phyloP scores from a whole-genome alignment of 176 grass and related monocot genomes.

The Triticum dicoccoides region DNA sequence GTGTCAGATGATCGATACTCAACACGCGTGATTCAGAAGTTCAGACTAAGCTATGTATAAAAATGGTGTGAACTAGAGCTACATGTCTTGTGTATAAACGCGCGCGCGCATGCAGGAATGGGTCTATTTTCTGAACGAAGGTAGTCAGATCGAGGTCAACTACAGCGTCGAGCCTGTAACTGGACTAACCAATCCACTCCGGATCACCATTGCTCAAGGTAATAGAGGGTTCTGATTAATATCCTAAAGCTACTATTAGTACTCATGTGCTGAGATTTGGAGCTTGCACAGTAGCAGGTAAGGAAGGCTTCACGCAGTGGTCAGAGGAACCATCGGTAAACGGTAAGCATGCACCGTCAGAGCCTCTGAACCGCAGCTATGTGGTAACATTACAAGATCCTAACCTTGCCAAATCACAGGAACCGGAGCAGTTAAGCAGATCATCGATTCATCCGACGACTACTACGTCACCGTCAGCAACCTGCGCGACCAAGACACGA shows the following conservation, averaged over 20 bases:
- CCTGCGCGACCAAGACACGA: conserved; percentile 34
- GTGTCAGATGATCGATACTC: not conserved
- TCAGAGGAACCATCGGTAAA: conserved; percentile 47
- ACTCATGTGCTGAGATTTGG: not conserved
- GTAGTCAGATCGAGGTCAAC: conserved; percentile 38
- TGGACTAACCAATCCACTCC: conserved; percentile 32
- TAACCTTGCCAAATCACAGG: conserved; percentile 34
- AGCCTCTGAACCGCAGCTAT: not conserved
- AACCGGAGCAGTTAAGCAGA: conserved; percentile 45
- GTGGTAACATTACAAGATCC: too few relatives aligned
- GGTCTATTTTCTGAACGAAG: conserved; percentile 62
- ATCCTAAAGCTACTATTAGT: not conserved
- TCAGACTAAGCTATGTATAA: too few relatives aligned
- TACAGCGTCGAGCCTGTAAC: conserved; percentile 41
- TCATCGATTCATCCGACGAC: conserved; percentile 34
- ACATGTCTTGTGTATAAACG: not conserved
- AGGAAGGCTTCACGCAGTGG: conserved; percentile 41
- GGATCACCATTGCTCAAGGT: conserved; percentile 57
- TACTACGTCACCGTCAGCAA: conserved; percentile 65
- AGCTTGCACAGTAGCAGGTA: conserved; percentile 29
- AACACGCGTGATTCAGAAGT: not conserved
- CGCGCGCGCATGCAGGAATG: conserved; percentile 44
- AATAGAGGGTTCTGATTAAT: not conserved
- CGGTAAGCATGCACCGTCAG: conserved; percentile 26
- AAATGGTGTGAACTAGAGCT: not conserved